Percentiles rank a stretch among this genome's conserved stretches.
These are phyloP conservation scores for Sechiopsis laciniata DNA, from an alignment of 306 rosid species.

Conservation along the genomic window DNA sequence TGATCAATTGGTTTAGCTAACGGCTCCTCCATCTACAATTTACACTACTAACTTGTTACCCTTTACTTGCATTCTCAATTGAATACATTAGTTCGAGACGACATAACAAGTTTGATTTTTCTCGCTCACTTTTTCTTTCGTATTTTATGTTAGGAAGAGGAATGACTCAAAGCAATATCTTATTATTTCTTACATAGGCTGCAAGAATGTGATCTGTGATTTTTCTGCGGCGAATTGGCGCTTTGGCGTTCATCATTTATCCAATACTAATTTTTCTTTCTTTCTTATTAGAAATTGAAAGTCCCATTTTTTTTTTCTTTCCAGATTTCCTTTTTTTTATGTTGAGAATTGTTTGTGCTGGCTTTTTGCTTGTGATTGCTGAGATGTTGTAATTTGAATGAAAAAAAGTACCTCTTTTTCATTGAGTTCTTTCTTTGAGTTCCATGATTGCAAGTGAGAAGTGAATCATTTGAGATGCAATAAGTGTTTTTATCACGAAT, in stretches of 20 bases:
- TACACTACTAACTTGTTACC: slow-evolving; percentile 40
- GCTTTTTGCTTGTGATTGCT: not conserved
- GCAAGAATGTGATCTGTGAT: not conserved
- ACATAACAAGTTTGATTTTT: slow-evolving; percentile 13
- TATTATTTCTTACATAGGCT: slow-evolving; percentile 16
- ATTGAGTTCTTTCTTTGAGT: no score
- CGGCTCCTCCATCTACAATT: slow-evolving; percentile 21
- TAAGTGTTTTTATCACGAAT: no score
- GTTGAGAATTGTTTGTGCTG: not conserved
- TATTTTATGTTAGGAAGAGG: slow-evolving; percentile 16
- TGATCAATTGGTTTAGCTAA: slow-evolving; percentile 42
- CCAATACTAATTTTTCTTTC: not conserved
- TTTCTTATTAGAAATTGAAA: not conserved
- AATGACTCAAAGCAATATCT: slow-evolving; percentile 6
- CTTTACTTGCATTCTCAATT: not conserved
- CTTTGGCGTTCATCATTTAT: slow-evolving; percentile 7
- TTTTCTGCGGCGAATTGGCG: slow-evolving; percentile 1
- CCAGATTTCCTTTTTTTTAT: not conserved
- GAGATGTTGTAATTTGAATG: not conserved
- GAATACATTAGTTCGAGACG: not conserved
- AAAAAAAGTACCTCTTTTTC: no score
- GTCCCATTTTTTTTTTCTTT: not conserved
- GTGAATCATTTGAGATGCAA: no score
- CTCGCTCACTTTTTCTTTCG: not conserved
- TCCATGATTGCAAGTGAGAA: no score